Base-by-base conservation (phyloP, 73 alveolate genomes). In the Symbiodinium natans region DNA sequence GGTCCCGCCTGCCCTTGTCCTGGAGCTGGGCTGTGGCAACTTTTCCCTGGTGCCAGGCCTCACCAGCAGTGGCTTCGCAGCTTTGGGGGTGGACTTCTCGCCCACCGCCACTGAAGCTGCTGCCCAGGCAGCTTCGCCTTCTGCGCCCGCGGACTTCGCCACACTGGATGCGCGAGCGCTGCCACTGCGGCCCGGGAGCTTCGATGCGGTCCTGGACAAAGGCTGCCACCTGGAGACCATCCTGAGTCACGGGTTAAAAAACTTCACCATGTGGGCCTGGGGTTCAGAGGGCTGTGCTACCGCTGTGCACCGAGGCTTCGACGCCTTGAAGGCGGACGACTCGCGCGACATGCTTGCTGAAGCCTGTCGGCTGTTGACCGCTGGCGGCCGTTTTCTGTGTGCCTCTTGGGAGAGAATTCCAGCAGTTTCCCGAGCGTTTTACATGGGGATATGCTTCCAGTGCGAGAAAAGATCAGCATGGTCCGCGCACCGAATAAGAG, bases 1-100 rank as follows among this genome's bases (percentile, higher is more conserved):
- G 40, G 77, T 23, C 77, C 77, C 77, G 31, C 77, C 77, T 27
- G 77, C 77, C 13, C 77, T 21, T 11, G 77, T 63, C 0, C 25
- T 63, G 77, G 77, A 63, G 77, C 9, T 63, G 77, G 77, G 77
- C 31, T 63, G 77, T 11, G 77, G 77, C 36, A 63, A 63, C 77
- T 63, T 63, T 34, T 63, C 77, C 77, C 77, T 63, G 77, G 77
- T 63, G 36, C 77, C 77, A 1, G 77, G 77, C 77, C 77, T 63
- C 10, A 34, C 77, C 29, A 63, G 77, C 77, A 63, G 77, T 34
- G 77, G 77, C 77, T 63, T 63, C 36, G 77, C 77, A 63, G 77
- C 77, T 27, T 25, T 63, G 31, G 77, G 77, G 77, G 31, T 27
- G 36, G 77, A 63, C 77, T 63, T 63, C 77, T 63, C 77, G 10